Percentiles rank a stretch among this genome's conserved stretches.
Evolutionary conservation across 2,329 filamentous ascomycete genomes (phyloP).

Genomic region (Trichophyton schoenleinii): DNA sequence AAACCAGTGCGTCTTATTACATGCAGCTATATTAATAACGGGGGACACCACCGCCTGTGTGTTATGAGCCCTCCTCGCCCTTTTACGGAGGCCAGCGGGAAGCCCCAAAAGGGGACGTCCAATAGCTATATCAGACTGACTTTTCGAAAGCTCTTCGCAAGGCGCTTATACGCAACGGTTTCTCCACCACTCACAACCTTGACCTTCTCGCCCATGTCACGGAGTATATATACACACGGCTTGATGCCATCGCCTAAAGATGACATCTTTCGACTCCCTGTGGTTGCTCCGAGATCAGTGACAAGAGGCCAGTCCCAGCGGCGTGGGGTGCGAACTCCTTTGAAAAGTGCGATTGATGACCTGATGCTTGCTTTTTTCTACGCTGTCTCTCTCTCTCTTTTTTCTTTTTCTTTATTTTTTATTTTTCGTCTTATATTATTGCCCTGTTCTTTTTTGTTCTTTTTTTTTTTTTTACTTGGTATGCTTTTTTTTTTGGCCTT

Average conservation of each 20-base stretch:
- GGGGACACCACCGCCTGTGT: background rate
- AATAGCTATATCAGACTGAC: background rate
- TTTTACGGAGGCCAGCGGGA: background rate
- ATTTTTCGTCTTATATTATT: background rate
- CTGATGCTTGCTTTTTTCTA: conserved; percentile 4
- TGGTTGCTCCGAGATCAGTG: background rate
- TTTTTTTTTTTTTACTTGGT: background rate
- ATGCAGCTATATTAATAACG: conserved; percentile 3
- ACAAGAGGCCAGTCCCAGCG: background rate
- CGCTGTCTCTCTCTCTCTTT: background rate
- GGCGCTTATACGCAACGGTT: background rate
- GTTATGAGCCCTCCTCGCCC: background rate
- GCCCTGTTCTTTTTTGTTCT: background rate
- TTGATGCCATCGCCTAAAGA: background rate
- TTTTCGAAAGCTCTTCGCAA: background rate
- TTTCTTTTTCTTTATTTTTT: background rate
- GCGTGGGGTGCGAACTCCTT: background rate
- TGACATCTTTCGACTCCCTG: background rate
- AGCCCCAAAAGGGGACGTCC: background rate
- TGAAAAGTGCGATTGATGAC: background rate
- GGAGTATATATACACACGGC: background rate
- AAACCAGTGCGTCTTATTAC: conserved; percentile 2
- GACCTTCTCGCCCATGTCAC: background rate
- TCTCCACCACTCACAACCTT: background rate
- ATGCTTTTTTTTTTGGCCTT: background rate